Conservation (phyloP, 805 yeast species). For the Grigorovia humatica region DNA sequence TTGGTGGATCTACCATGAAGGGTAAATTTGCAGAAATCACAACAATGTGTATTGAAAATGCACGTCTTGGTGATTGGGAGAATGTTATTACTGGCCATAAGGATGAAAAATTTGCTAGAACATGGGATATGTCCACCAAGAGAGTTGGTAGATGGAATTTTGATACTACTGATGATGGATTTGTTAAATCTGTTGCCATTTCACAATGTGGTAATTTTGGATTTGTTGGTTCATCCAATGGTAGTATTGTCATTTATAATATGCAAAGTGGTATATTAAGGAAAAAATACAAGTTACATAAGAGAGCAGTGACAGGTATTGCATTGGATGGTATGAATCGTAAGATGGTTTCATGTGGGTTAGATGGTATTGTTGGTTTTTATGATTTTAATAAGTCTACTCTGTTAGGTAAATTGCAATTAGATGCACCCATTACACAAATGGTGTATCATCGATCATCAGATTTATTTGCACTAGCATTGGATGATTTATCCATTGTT, state of each 20-base stretch:
- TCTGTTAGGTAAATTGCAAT: conserved; percentile 51
- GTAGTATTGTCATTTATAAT: conserved; percentile 78
- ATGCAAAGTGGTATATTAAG: conserved; percentile 84
- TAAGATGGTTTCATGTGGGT: conserved; percentile 74
- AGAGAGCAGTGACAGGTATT: conserved; percentile 77
- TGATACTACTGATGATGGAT: conserved; percentile 65
- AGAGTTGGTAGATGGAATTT: conserved; percentile 70
- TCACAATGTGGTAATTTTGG: conserved; percentile 96
- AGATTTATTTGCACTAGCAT: conserved; percentile 72
- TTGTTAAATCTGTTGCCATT: conserved; percentile 63
- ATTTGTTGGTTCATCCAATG: conserved; percentile 76
- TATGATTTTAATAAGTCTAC: conserved; percentile 71
- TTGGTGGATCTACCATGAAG: conserved; percentile 48
- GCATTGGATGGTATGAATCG: conserved; percentile 86
- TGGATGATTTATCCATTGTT: conserved; percentile 78
- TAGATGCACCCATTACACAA: conserved; percentile 69
- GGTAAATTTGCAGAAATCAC: conserved; percentile 73
- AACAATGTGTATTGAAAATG: conserved; percentile 57
- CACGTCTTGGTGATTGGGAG: conserved; percentile 87
- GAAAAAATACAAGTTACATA: conserved; percentile 58
- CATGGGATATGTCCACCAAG: conserved; percentile 77
- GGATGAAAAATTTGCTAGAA: conserved; percentile 72
- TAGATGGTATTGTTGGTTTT: conserved; percentile 84
- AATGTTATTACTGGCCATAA: conserved; percentile 83
- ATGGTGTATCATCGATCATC: conserved; percentile 73